Evolutionary conservation across 495 filamentous ascomycete species (phyloP).

Genomic region (Penicillium cataractarum): DNA sequence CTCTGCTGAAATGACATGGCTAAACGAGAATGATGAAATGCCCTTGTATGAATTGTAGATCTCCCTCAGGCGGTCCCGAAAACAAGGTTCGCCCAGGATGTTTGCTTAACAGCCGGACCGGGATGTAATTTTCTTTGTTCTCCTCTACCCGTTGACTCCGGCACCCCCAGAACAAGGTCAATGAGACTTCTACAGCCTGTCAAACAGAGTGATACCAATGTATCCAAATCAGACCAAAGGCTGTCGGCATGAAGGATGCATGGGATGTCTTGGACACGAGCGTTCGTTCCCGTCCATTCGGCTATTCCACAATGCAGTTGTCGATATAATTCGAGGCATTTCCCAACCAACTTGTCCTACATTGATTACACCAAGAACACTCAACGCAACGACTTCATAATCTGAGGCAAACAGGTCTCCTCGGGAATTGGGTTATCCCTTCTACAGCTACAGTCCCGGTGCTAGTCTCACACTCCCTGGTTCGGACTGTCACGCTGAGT

Average conservation of each 20-base stretch:
- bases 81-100: not conserved
- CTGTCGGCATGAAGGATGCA: slow-evolving; percentile 11
- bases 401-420: not conserved
- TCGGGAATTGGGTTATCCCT: not conserved
- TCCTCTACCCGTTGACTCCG: not conserved
- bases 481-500: not conserved
- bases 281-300: not conserved
- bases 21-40: not conserved
- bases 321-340: slow-evolving; percentile 7
- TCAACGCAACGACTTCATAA: not conserved
- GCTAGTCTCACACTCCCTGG: slow-evolving; percentile 9
- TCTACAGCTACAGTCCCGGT: not conserved
- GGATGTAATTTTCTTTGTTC: slow-evolving; percentile 1
- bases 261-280: slow-evolving; percentile 8
- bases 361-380: too few species aligned
- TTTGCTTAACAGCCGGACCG: not conserved
- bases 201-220: not conserved
- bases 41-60: not conserved
- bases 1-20: not conserved
- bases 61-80: not conserved
- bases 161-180: not conserved
- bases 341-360: slow-evolving; percentile 12
- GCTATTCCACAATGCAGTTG: not conserved
- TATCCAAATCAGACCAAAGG: slow-evolving; percentile 5
- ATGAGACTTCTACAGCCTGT: not conserved